Evolutionary conservation across 352 stramenopile species (phyloP).

Genomic region (Phytophthora hibernalis): DNA sequence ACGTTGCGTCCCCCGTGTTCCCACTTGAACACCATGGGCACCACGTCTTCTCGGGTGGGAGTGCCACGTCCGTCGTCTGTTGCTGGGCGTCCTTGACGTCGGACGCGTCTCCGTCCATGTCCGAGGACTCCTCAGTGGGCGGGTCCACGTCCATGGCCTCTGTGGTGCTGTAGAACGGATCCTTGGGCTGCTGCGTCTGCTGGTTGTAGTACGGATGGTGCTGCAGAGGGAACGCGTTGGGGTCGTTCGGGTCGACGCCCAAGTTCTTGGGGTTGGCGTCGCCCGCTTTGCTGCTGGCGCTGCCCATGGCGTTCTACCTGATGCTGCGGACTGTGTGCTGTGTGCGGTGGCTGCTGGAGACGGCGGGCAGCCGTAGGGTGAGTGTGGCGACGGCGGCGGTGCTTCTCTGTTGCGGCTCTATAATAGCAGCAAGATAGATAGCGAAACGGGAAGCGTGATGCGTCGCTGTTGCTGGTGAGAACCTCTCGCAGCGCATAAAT

Average conservation of each 20-base stretch:
- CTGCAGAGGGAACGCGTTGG: conserved; percentile 65
- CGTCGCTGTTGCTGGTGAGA: neutral
- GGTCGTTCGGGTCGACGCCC: conserved; percentile 59
- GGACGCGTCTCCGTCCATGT: conserved; percentile 39
- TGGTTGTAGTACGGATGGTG: conserved; percentile 73
- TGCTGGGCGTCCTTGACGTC: conserved; percentile 38
- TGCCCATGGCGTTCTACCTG: conserved; percentile 71
- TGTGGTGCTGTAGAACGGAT: conserved; percentile 26
- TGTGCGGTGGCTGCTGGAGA: conserved; percentile 8
- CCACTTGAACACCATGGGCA: conserved; percentile 98
- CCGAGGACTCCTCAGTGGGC: conserved; percentile 40
- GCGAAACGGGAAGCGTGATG: neutral
- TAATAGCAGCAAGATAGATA: neutral
- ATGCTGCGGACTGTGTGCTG: too few species aligned
- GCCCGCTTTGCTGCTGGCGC: conserved; percentile 84
- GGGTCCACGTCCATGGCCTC: conserved; percentile 81
- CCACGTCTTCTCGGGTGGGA: conserved; percentile 41
- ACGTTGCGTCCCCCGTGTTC: conserved; percentile 96
- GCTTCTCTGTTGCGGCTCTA: neutral
- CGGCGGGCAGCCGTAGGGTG: too few species aligned
- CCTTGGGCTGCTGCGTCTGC: conserved; percentile 28
- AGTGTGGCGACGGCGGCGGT: too few species aligned
- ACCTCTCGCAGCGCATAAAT: too few species aligned
- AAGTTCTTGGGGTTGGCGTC: conserved; percentile 83
- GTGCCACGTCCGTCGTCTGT: conserved; percentile 9